A percentile compares a stretch with the other conserved stretches of the same genome.
These are phyloP conservation scores for Pouteria campechiana DNA, from an alignment of 179 eudicot genomes.

Conservation along the genomic window DNA sequence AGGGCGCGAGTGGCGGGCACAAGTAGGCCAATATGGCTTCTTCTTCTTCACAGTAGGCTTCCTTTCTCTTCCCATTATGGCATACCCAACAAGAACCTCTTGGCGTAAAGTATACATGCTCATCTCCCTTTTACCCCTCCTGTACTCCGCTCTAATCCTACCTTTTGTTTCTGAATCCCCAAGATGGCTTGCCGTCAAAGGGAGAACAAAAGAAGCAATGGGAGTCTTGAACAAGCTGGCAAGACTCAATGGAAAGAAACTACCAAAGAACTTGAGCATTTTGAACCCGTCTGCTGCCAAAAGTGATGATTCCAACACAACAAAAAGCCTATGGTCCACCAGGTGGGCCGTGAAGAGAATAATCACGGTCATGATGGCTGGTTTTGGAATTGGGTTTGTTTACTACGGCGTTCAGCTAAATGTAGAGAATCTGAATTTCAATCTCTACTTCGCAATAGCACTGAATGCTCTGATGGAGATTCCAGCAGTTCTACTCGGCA, in stretches of 20 bases:
- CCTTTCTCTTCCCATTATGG: conserved; percentile 34
- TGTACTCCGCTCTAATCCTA: conserved; percentile 18
- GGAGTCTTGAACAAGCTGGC: conserved; percentile 19
- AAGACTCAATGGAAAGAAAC: conserved; percentile 20
- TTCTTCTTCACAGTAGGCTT: conserved; percentile 46
- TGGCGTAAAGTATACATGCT: conserved; percentile 31
- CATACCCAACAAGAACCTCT: conserved; percentile 19
- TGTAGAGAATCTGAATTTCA: conserved; percentile 33
- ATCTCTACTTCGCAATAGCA: conserved; percentile 28
- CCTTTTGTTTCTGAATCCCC: conserved; percentile 43
- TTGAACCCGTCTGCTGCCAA: conserved; percentile 8
- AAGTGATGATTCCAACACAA: conserved; percentile 2
- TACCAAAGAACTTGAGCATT: conserved; percentile 16
- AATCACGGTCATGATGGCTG: conserved; percentile 23
- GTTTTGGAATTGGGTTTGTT: conserved; percentile 36
- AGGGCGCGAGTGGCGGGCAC: conserved; percentile 38
- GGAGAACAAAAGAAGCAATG: conserved; percentile 24
- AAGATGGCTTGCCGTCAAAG: conserved; percentile 36
- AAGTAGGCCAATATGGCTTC: conserved; percentile 45
- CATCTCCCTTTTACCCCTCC: conserved; percentile 17
- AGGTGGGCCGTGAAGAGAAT: conserved; percentile 34
- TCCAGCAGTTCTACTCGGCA: conserved; percentile 39
- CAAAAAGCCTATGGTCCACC: conserved; percentile 19
- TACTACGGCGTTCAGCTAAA: conserved; percentile 42
- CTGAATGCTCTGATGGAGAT: conserved; percentile 45